phyloP scores from a whole-genome alignment of 345 rosid species.

The Camelina neglecta region DNA sequence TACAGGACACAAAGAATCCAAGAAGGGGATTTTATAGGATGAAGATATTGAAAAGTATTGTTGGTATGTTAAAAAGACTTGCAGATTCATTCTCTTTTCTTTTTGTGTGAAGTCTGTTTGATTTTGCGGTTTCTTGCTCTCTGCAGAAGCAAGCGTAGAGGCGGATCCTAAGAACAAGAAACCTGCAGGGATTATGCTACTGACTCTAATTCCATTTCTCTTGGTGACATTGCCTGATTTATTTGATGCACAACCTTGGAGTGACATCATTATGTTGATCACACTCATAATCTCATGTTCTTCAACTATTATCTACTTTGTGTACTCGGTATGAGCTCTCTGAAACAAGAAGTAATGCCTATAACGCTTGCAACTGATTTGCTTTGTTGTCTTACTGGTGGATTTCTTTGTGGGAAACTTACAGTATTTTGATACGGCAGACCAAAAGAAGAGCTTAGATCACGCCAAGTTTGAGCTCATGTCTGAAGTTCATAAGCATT shows the following conservation, averaged over 20 bases:
- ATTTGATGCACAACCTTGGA: conserved; percentile 36
- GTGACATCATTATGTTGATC: conserved; percentile 33
- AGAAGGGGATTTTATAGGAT: conserved; percentile 37
- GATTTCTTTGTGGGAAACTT: background rate
- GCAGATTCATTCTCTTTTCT: background rate
- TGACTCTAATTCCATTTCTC: conserved; percentile 43
- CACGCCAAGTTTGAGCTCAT: conserved; percentile 48
- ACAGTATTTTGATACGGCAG: conserved; percentile 44
- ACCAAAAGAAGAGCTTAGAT: conserved; percentile 45
- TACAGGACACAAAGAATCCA: conserved; percentile 40
- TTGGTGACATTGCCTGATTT: conserved; percentile 44
- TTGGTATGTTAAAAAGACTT: conserved; percentile 34
- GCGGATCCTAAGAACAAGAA: conserved; percentile 47
- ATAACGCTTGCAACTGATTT: background rate
- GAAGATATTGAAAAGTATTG: conserved; percentile 38
- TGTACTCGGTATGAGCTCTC: conserved; percentile 43
- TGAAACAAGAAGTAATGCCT: background rate
- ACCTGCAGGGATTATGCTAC: conserved; percentile 46
- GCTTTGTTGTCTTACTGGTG: background rate
- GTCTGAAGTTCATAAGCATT: conserved; percentile 48
- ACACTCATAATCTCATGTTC: conserved; percentile 39
- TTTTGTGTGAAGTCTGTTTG: background rate
- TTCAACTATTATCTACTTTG: conserved; percentile 42
- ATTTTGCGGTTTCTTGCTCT: conserved; percentile 12
- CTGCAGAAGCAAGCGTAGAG: conserved; percentile 41